Evolutionary conservation across 768 basidiomycete genomes (phyloP), one percentile per base, ranked within the genome.

Genomic region (Lanmaoa pseudosensibilis): DNA sequence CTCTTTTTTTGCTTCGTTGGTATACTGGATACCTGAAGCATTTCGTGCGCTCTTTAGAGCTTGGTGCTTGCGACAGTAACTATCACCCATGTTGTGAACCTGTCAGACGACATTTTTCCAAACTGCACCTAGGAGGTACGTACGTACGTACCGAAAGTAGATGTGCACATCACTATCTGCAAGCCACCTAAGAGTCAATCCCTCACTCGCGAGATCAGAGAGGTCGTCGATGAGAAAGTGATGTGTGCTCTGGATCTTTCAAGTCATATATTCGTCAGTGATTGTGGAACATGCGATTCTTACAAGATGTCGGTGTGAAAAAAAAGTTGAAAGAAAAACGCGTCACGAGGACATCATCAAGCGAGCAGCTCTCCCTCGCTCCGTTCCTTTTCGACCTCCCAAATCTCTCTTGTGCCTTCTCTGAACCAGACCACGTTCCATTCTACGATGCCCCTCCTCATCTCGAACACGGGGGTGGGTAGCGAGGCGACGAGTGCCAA

Each of bases 371-470:
- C 62, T 9, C 67, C 69, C 46, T 62, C 62, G 40, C 65, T 65
- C 39, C 69, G 59, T 64, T 90, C 86, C 58, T 76, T 80, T 67
- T 92, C 91, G 10, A 91, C 83, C 48, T 85, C 81, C 62, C 86
- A 87, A 40, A 94, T 91, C 72, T 92, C 89, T 69, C 88, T 83
- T 47, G 92, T 82, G 0, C 92, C 92, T 69, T 86, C 87, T 63
- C 92, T 73, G 68, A 94, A 89, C 71, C 86, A 92, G 37, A 91
- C 86, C 3, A 94, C 87, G 64, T 94, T 94, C 73, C 88, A 93
- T 67, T 94, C 92, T 32, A 94, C 77, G 45, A 93, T 75, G 21
- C 89, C 90, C 18, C 89, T 78, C 52, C 87, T 79, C 57, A 82
- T 79, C 50, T 92, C 87, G 61, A 83, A 92, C 46, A 90, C 84